Conservation (phyloP, 768 basidiomycete species). For the Trametes villosa region DNA sequence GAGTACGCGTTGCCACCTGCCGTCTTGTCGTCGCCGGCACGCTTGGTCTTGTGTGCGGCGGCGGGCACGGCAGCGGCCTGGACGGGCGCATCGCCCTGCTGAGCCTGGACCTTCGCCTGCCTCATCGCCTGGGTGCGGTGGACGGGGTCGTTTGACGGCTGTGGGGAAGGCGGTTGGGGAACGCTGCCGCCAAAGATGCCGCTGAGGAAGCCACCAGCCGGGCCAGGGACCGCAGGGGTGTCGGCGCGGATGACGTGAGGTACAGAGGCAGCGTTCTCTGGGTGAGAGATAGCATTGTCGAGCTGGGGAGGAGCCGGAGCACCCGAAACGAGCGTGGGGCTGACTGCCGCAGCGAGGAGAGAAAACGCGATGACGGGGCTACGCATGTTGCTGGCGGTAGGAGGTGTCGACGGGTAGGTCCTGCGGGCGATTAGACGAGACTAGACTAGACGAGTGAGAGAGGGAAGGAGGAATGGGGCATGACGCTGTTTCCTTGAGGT, state of each 20-base stretch:
- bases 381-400: conserved; percentile 32
- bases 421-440: conserved; percentile 31
- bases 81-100: background rate
- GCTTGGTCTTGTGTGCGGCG: conserved; percentile 18
- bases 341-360: conserved; percentile 36
- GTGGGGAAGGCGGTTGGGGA: background rate
- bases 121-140: conserved; percentile 19
- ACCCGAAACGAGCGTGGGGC: conserved; percentile 33
- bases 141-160: background rate
- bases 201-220: background rate
- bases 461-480: conserved; percentile 21
- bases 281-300: conserved; percentile 18
- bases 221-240: background rate
- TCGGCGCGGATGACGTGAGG: conserved; percentile 9
- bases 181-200: background rate
- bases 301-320: conserved; percentile 32
- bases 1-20: conserved; percentile 35
- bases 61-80: conserved; percentile 1
- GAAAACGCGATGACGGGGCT: conserved; percentile 39
- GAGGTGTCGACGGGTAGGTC: conserved; percentile 17
- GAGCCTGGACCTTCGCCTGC: conserved; percentile 15
- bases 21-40: conserved; percentile 26
- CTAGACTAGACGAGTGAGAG: conserved; percentile 31
- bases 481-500: background rate
- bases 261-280: conserved; percentile 9